Percentiles rank a stretch among this genome's conserved stretches.
These are phyloP conservation scores for Cladosporium sp. DNA, from an alignment of 2,329 filamentous ascomycete genomes.

Conservation along the genomic window DNA sequence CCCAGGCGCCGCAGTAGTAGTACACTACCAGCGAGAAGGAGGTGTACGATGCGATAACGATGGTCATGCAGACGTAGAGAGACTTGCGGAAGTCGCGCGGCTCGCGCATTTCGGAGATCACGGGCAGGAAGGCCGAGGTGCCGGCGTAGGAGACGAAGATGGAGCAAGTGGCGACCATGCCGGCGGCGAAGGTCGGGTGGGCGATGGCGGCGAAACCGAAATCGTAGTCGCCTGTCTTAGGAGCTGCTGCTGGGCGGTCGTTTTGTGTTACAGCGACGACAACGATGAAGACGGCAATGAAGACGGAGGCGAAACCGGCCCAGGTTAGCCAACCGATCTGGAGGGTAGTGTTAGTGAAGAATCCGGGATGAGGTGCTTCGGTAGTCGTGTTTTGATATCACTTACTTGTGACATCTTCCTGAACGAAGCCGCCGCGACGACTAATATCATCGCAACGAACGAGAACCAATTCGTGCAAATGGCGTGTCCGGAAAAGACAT, in stretches of 20 bases:
- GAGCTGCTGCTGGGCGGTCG: slow-evolving; percentile 61
- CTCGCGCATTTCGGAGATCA: slow-evolving; percentile 65
- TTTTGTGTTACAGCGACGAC: slow-evolving; percentile 54
- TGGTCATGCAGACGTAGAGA: slow-evolving; percentile 58
- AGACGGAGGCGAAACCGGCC: slow-evolving; percentile 60
- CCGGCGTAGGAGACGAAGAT: slow-evolving; percentile 62
- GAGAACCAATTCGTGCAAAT: slow-evolving; percentile 58
- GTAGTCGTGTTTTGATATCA: not conserved
- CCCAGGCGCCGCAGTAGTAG: slow-evolving; percentile 62
- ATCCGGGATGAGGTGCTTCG: not conserved
- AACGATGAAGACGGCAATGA: slow-evolving; percentile 51
- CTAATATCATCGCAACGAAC: slow-evolving; percentile 17
- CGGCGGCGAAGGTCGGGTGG: slow-evolving; percentile 58
- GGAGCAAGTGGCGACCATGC: slow-evolving; percentile 58
- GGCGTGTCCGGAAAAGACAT: slow-evolving; percentile 59
- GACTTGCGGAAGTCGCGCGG: slow-evolving; percentile 62
- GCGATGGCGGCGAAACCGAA: slow-evolving; percentile 59
- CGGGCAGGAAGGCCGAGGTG: slow-evolving; percentile 62
- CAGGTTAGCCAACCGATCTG: slow-evolving; percentile 64
- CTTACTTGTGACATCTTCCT: slow-evolving; percentile 19
- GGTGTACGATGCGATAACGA: slow-evolving; percentile 59
- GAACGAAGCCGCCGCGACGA: slow-evolving; percentile 13
- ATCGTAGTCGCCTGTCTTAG: slow-evolving; percentile 59
- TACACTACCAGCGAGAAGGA: slow-evolving; percentile 62
- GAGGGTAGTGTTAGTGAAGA: slow-evolving; percentile 39